phyloP scores from a whole-genome alignment of 2,329 filamentous ascomycete species.

The Cladosporium cucumerinum region DNA sequence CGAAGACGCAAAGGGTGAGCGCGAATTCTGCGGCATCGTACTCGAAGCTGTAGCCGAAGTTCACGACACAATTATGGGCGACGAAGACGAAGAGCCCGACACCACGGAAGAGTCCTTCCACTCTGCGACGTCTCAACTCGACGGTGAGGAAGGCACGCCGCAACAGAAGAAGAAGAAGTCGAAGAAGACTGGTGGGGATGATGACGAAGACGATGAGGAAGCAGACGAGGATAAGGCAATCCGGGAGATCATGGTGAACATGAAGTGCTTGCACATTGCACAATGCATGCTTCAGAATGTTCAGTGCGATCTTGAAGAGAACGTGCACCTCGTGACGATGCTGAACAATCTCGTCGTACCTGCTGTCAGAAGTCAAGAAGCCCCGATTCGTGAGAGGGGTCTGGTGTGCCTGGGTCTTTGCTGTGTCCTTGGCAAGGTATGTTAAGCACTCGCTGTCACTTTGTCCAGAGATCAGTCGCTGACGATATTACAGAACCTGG shows the following conservation, averaged over 20 bases:
- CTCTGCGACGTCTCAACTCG: slow-evolving; percentile 83
- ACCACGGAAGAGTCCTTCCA: slow-evolving; percentile 76
- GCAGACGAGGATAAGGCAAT: slow-evolving; percentile 69
- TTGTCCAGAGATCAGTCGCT: slow-evolving; percentile 8
- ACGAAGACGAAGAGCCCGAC: slow-evolving; percentile 52
- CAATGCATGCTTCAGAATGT: slow-evolving; percentile 97
- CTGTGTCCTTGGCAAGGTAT: slow-evolving; percentile 78
- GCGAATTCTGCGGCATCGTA: slow-evolving; percentile 79
- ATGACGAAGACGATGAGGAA: slow-evolving; percentile 55
- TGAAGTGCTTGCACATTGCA: slow-evolving; percentile 96
- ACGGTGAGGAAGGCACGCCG: slow-evolving; percentile 54
- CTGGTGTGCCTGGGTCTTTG: slow-evolving; percentile 86
- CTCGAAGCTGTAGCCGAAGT: slow-evolving; percentile 95
- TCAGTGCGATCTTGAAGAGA: slow-evolving; percentile 79
- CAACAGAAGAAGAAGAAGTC: slow-evolving; percentile 39
- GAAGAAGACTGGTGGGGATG: slow-evolving; percentile 55
- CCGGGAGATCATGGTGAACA: slow-evolving; percentile 91
- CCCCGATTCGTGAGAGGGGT: slow-evolving; percentile 85
- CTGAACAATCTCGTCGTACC: slow-evolving; percentile 95
- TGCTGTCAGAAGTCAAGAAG: slow-evolving; percentile 88
- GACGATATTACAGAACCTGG: slow-evolving; percentile 6
- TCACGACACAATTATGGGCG: slow-evolving; percentile 79
- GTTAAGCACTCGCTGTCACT: slow-evolving; percentile 17
- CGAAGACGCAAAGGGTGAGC: slow-evolving; percentile 67
- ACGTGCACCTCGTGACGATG: slow-evolving; percentile 92